A percentile compares a stretch with the other conserved stretches of the same genome.
Conservation (phyloP, 805 yeast species). For the Starmerella potacharoeniae region DNA sequence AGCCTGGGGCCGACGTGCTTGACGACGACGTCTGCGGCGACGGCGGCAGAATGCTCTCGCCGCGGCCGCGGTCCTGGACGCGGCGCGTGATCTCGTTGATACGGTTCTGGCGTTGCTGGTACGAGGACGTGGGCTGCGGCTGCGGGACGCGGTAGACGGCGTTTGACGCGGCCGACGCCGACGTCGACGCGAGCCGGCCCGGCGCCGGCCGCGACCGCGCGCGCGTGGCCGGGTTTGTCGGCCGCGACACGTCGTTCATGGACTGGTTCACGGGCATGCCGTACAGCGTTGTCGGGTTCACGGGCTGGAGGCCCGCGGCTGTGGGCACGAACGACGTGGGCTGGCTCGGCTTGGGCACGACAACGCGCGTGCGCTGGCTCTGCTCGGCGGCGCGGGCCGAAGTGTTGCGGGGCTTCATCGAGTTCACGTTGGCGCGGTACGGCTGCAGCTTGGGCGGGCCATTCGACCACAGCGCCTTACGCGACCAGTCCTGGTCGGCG, state of each 20-base stretch:
- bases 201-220: conserved; percentile 8
- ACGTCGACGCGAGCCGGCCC: background rate
- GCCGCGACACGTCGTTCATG: background rate
- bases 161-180: conserved; percentile 16
- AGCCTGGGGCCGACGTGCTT: background rate
- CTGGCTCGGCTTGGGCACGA: background rate
- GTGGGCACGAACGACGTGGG: conserved; percentile 16
- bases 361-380: background rate
- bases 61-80: conserved; percentile 18
- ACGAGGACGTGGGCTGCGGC: conserved; percentile 12
- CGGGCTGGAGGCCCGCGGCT: conserved; percentile 19
- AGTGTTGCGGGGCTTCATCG: conserved; percentile 20
- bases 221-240: background rate
- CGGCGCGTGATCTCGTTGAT: conserved; percentile 19
- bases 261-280: conserved; percentile 18
- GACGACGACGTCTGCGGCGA: background rate
- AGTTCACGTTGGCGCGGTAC: conserved; percentile 18
- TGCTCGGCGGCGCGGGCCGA: background rate
- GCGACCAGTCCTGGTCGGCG: conserved; percentile 56
- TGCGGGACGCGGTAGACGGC: conserved; percentile 12
- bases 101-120: conserved; percentile 23
- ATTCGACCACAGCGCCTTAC: conserved; percentile 55
- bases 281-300: conserved; percentile 19
- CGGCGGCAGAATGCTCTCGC: conserved; percentile 1
- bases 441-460: conserved; percentile 61